Base-by-base conservation (phyloP, 495 filamentous ascomycete genomes). In the Tuber calosporum region DNA sequence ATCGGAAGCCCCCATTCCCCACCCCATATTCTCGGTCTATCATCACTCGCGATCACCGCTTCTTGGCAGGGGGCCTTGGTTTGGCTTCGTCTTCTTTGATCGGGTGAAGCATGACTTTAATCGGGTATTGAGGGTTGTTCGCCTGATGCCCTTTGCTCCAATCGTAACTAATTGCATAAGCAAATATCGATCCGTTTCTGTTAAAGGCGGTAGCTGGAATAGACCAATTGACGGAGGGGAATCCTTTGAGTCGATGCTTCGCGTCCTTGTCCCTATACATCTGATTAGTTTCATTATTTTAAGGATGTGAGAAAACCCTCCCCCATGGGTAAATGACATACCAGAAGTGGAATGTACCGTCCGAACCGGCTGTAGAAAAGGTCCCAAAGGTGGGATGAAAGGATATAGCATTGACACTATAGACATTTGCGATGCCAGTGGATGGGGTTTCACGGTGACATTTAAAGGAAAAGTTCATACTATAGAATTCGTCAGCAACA, bases 141-240 rank as follows among this genome's bases (percentile, higher is more conserved):
- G 82, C 86, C 8, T 87, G 85, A 82, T 92, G 94, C 19, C 94
- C 94, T 83, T 96, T 96, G 81, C 90, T 91, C 94, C 94, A 97
- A 84, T 97, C 94, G 80, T 97, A 97, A 79, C 92, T 93, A 45
- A 96, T 88, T 15, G 93, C 90, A 80, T 97, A 97, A 15, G 93
- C 93, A 81, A 97, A 96, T 78, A 94, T 91, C 79, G 85, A 88
- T 53, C 93, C 94, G 72, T 84, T 88, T 58, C 87, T 84, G 82
- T 91, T 91, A 86, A 97, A 97, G 13, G 85, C 88, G 13, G 90
- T 91, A 39, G 89, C 87, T 17, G 90, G 88, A 83, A 97, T 93
- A 58, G 90, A 89, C 11, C 90, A 92, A 26, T 91, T 91, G n/a
- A 93, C 91, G 42, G 88, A 86, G 20, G 93, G 92, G 80, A 94